These are phyloP conservation scores for Chaetomium strumarium DNA, from an alignment of 2,329 filamentous ascomycete genomes.

Conservation along the genomic window DNA sequence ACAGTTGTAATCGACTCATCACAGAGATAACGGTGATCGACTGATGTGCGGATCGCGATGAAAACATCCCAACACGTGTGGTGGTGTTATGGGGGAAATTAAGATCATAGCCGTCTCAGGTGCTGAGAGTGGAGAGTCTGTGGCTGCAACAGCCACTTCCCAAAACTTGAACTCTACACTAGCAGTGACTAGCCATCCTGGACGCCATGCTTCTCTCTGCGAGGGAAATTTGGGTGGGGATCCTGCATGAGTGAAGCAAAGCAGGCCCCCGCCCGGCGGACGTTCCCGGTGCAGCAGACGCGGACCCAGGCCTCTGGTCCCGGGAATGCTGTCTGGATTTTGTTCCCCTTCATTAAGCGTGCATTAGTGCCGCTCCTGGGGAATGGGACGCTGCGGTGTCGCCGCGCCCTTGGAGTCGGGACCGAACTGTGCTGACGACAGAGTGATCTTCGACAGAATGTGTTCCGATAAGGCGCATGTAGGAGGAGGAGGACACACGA, in stretches of 20 bases:
- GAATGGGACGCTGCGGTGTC: slow-evolving; percentile 5
- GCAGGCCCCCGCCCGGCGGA: slow-evolving; percentile 16
- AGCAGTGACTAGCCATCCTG: neutral
- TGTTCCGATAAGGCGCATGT: neutral
- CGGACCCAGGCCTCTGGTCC: slow-evolving; percentile 5
- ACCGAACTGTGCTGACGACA: neutral
- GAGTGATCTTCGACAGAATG: neutral
- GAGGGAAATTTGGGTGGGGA: slow-evolving; percentile 8
- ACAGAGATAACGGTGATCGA: neutral
- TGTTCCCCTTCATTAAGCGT: slow-evolving; percentile 20
- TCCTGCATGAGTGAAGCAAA: neutral
- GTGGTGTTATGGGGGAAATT: neutral
- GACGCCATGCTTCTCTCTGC: neutral
- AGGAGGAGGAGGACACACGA: neutral
- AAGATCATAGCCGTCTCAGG: neutral
- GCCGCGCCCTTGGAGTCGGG: neutral
- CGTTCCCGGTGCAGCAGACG: slow-evolving; percentile 10
- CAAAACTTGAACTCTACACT: no score
- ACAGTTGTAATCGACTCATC: neutral
- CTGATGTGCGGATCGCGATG: slow-evolving; percentile 1
- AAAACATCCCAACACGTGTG: neutral
- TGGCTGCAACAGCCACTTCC: neutral
- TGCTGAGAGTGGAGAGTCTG: neutral
- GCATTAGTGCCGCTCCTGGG: slow-evolving; percentile 21
- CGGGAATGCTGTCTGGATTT: slow-evolving; percentile 2